A percentile compares a stretch with the other conserved stretches of the same genome.
phyloP scores from a whole-genome alignment of 495 filamentous ascomycete genomes.

The Aspergillus campestris region DNA sequence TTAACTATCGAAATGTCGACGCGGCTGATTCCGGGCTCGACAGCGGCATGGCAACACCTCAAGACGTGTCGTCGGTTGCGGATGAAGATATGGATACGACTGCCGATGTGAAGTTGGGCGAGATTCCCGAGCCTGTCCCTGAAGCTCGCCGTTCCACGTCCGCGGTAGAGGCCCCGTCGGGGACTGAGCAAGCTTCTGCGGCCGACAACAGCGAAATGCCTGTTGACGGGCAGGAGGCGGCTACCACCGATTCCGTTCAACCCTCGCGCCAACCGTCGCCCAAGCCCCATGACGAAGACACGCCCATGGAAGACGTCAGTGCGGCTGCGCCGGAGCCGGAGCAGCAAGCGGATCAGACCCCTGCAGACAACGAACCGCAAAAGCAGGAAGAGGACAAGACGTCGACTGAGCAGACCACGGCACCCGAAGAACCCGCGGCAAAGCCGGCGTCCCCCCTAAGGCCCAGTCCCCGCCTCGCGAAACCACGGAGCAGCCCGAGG shows the following conservation, averaged over 20 bases:
- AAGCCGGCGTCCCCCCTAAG: conserved; percentile 11
- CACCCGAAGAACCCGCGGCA: conserved; percentile 13
- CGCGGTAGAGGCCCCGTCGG: conserved; percentile 14
- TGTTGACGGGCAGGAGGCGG: conserved; percentile 33
- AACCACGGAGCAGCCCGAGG: conserved; percentile 7
- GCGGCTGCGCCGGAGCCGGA: conserved; percentile 18
- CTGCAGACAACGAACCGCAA: conserved; percentile 10
- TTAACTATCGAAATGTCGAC: conserved; percentile 61
- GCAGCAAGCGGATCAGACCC: conserved; percentile 9
- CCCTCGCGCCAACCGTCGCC: conserved; percentile 34
- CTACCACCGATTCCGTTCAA: conserved; percentile 21
- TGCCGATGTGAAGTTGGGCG: conserved; percentile 42
- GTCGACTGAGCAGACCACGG: conserved; percentile 14
- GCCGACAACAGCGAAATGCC: conserved; percentile 30
- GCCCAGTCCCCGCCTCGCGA: conserved; percentile 18
- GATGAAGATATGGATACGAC: conserved; percentile 42
- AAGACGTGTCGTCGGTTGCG: conserved; percentile 39
- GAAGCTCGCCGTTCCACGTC: conserved; percentile 19
- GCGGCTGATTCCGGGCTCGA: conserved; percentile 56
- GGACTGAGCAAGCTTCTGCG: conserved; percentile 30
- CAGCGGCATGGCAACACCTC: conserved; percentile 50
- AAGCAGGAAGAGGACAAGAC: conserved; percentile 14
- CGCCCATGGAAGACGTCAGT: conserved; percentile 54
- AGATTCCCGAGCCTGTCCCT: conserved; percentile 36
- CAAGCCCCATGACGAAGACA: conserved; percentile 51